Percentiles rank a stretch among this genome's conserved stretches.
phyloP scores from a whole-genome alignment of 331 rosid genomes.

The Stylosanthes scabra region DNA sequence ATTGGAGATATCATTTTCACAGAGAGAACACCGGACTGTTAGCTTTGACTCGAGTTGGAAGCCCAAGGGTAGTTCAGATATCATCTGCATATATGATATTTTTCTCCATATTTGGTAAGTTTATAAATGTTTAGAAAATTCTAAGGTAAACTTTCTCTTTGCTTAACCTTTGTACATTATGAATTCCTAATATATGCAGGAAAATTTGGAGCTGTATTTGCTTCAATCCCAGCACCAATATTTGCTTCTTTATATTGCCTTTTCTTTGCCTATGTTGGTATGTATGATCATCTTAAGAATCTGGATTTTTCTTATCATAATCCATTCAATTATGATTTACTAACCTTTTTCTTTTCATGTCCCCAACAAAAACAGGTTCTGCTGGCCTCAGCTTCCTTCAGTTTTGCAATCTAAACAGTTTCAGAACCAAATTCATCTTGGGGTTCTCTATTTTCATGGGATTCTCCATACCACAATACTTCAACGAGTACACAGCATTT shows the following conservation, averaged over 20 bases:
- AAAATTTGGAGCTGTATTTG: slow-evolving; percentile 96
- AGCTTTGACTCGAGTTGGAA: slow-evolving; percentile 79
- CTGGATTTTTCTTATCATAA: slow-evolving; percentile 2
- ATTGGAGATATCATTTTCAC: too few relatives aligned
- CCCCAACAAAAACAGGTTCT: slow-evolving; percentile 60
- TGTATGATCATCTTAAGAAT: slow-evolving; percentile 35
- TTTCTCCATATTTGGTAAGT: slow-evolving; percentile 76
- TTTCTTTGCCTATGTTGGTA: slow-evolving; percentile 96
- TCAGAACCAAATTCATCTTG: slow-evolving; percentile 68
- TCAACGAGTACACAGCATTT: slow-evolving; percentile 59
- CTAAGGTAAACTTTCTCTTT: neutral
- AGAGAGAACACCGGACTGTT: slow-evolving; percentile 87
- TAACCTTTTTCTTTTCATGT: neutral
- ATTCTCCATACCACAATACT: slow-evolving; percentile 84
- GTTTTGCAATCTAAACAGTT: slow-evolving; percentile 86
- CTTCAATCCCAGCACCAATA: slow-evolving; percentile 91
- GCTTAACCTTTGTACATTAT: slow-evolving; percentile 11
- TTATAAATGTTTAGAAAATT: slow-evolving; percentile 22
- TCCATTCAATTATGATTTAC: slow-evolving; percentile 11
- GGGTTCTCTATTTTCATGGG: slow-evolving; percentile 93
- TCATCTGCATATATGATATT: slow-evolving; percentile 83
- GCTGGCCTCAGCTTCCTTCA: slow-evolving; percentile 83
- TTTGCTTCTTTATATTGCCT: slow-evolving; percentile 83
- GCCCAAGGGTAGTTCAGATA: slow-evolving; percentile 82
- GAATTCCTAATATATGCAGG: slow-evolving; percentile 51